Percentiles rank a stretch among this genome's conserved stretches.
phyloP scores from a whole-genome alignment of 768 basidiomycete genomes.

The Mycena alexandri region DNA sequence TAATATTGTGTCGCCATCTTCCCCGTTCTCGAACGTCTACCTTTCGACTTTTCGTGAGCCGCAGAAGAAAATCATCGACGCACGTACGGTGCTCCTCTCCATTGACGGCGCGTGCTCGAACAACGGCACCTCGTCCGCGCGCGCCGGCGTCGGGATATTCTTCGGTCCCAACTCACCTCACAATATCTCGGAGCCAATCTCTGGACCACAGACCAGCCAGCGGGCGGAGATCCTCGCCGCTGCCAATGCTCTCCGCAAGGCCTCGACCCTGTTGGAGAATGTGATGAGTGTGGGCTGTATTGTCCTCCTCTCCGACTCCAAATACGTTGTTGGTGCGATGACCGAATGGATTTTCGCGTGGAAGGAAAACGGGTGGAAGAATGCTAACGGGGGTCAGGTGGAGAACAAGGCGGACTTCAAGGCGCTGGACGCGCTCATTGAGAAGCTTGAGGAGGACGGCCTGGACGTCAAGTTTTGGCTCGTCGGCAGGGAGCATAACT shows the following conservation, averaged over 20 bases:
- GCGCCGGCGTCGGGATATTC: conserved; percentile 29
- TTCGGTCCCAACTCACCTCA: conserved; percentile 34
- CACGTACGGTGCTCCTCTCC: conserved; percentile 25
- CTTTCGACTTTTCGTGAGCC: conserved; percentile 28
- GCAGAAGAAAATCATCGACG: conserved; percentile 32
- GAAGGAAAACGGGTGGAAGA: conserved; percentile 36
- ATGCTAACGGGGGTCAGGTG: conserved; percentile 14
- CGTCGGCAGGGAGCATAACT: conserved; percentile 29
- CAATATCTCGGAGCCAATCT: conserved; percentile 20
- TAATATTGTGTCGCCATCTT: conserved; percentile 20
- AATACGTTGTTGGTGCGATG: conserved; percentile 35
- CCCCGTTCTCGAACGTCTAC: conserved; percentile 30
- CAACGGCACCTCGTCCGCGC: conserved; percentile 29
- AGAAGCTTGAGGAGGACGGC: conserved; percentile 29
- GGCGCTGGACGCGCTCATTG: conserved; percentile 23
- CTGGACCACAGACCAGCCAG: conserved; percentile 33
- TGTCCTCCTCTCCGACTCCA: conserved; percentile 29
- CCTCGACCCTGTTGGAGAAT: not conserved
- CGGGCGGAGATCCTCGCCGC: conserved; percentile 36
- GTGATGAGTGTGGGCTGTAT: conserved; percentile 13
- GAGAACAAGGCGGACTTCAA: conserved; percentile 30
- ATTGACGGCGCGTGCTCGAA: conserved; percentile 33
- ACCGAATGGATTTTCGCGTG: conserved; percentile 34
- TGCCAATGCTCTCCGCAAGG: conserved; percentile 22
- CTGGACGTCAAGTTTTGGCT: conserved; percentile 35